Evolutionary conservation across 352 stramenopile genomes (phyloP), one percentile per base, ranked within the genome.

Genomic region (Phytophthora hybrid): DNA sequence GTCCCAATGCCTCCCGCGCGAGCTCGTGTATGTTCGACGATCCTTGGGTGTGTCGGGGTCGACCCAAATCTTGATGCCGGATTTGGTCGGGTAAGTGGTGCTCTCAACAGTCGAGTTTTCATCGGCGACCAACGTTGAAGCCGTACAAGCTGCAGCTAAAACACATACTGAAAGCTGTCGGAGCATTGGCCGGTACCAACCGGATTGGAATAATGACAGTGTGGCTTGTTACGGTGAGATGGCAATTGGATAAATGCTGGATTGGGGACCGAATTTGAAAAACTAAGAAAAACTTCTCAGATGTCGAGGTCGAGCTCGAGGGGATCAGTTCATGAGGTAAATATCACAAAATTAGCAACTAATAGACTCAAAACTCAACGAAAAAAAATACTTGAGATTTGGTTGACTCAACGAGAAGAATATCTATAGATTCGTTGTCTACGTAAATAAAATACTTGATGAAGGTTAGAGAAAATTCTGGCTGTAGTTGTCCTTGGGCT

Each of bases 21-120:
- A 75, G 5, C 54, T 71, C 3, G 34, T 57, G 55, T 71, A 71
- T 5, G 21, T 54, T 32, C 67, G 69, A 23, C 52, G 63, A 9
- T 66, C 62, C 2, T 61, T 29, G 6, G 69, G 69, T 11, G 83
- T 91, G 5, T 65, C 80, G 3, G 79, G 80, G 47, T 91, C 83
- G 18, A 91, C 80, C 81, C 81, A 91, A 1, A 66, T 54, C 32
- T 74, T 69, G 29, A 89, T 77, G 10, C 82, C 80, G 3, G 81
- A 89, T 62, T 77, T 78, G 56, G 80, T 81, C 6, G 61, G 59
- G 26, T 55, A 67, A 5, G 65, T 70, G n/a, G 64, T 34, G 7
- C 62, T 62, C 49, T 26, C 21, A 14, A 39, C 64, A 5, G 68
- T 65, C 54, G 32, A 54, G 9, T 75, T 75, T 34, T 70, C 63